Evolutionary conservation across 2,329 filamentous ascomycete genomes (phyloP).

Genomic region (Dactylellina sp.): DNA sequence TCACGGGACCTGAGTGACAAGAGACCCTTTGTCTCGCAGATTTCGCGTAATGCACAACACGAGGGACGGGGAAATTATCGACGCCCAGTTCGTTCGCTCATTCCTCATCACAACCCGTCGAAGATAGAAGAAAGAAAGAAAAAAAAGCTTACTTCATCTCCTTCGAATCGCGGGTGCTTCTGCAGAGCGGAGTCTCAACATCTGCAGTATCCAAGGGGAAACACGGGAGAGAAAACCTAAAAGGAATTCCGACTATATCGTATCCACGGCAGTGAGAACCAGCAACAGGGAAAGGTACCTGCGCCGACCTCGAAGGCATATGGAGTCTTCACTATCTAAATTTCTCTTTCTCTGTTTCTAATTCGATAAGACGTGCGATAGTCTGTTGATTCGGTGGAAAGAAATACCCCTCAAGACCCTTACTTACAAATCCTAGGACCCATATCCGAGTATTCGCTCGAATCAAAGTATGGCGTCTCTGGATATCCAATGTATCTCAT

Average conservation of each 20-base stretch:
- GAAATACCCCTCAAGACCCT: too few relatives aligned
- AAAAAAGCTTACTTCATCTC: slow-evolving; percentile 10
- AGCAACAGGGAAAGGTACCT: too few relatives aligned
- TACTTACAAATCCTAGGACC: slow-evolving; percentile 10
- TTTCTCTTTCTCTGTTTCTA: too few relatives aligned
- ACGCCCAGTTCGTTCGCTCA: too few relatives aligned
- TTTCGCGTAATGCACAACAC: not conserved
- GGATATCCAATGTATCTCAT: slow-evolving; percentile 30
- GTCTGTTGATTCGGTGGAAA: too few relatives aligned
- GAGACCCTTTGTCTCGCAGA: slow-evolving; percentile 13
- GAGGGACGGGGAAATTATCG: too few relatives aligned
- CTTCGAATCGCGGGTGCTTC: slow-evolving; percentile 9
- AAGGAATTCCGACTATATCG: too few relatives aligned
- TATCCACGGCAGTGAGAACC: too few relatives aligned
- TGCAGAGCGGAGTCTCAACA: not conserved
- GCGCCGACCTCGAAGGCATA: too few relatives aligned
- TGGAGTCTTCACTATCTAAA: too few relatives aligned
- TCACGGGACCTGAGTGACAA: slow-evolving; percentile 20
- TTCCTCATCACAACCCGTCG: not conserved
- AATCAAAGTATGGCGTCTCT: not conserved
- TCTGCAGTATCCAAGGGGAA: slow-evolving; percentile 6
- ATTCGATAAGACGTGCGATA: too few relatives aligned
- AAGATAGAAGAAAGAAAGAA: not conserved
- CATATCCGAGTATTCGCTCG: not conserved
- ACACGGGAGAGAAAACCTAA: slow-evolving; percentile 1